Conservation (phyloP, 2,329 filamentous ascomycete species). For the Nannizziopsis arthrosporioides region DNA sequence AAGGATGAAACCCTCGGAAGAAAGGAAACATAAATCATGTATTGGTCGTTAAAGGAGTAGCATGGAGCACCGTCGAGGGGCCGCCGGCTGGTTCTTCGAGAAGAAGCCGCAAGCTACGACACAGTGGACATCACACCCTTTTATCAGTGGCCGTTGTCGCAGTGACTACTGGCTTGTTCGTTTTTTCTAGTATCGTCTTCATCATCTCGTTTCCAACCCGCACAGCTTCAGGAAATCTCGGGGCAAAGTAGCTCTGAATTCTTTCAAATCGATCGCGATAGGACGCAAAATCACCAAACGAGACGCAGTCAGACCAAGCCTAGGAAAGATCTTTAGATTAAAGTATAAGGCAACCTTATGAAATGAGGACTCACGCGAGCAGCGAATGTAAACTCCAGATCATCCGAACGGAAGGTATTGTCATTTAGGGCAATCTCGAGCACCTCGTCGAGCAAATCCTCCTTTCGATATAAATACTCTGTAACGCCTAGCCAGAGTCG, state of each 20-base stretch:
- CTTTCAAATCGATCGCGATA: conserved; percentile 85
- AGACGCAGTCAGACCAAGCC: conserved; percentile 92
- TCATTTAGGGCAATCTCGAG: conserved; percentile 80
- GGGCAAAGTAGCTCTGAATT: conserved; percentile 85
- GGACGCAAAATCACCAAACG: conserved; percentile 79
- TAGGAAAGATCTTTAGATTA: conserved; percentile 18
- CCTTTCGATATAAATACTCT: conserved; percentile 84
- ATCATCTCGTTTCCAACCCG: conserved; percentile 94
- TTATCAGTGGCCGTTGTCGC: too few species aligned
- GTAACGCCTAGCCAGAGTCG: conserved; percentile 94
- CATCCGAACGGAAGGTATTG: conserved; percentile 83
- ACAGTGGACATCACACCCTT: too few species aligned
- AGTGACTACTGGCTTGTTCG: conserved; percentile 23
- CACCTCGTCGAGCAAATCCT: conserved; percentile 67
- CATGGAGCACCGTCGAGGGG: too few species aligned
- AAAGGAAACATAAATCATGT: too few species aligned
- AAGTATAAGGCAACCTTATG: background rate
- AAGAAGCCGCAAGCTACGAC: too few species aligned
- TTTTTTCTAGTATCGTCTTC: conserved; percentile 80
- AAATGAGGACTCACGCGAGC: conserved; percentile 47
- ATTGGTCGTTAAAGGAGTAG: too few species aligned
- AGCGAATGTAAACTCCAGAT: conserved; percentile 95
- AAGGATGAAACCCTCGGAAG: too few species aligned
- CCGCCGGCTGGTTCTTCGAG: too few species aligned
- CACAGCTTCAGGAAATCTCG: conserved; percentile 75